These are phyloP conservation scores for Paraconiothyrium sp. DNA, from an alignment of 2,329 filamentous ascomycete genomes.

Conservation along the genomic window DNA sequence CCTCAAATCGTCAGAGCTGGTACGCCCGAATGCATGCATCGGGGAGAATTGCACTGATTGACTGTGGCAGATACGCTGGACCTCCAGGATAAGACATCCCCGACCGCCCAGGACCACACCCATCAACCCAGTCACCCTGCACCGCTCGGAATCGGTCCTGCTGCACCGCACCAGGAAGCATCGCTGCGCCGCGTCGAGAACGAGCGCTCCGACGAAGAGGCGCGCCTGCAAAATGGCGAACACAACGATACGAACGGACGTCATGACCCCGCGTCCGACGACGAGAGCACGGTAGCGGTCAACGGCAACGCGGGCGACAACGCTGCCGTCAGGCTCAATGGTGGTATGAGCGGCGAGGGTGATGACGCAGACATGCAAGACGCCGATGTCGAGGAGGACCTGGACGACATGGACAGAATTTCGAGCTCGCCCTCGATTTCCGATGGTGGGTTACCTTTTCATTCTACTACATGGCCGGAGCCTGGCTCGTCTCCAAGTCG, in stretches of 20 bases:
- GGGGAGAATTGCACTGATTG: conserved; percentile 4
- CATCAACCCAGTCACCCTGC: conserved; percentile 63
- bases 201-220: conserved; percentile 76
- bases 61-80: conserved; percentile 84
- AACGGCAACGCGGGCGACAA: conserved; percentile 36
- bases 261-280: conserved; percentile 67
- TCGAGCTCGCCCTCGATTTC: conserved; percentile 98
- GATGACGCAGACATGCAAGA: conserved; percentile 67
- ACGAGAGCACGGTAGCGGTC: conserved; percentile 55
- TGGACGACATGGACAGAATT: conserved; percentile 97
- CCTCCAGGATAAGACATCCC: conserved; percentile 83
- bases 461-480: conserved; percentile 49
- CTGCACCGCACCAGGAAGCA: conserved; percentile 85
- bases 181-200: conserved; percentile 82
- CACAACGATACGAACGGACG: conserved; percentile 53
- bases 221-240: conserved; percentile 66
- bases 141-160: conserved; percentile 62
- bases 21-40: conserved; percentile 39
- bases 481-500: conserved; percentile 55
- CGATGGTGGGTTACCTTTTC: conserved; percentile 79
- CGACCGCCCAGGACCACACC: conserved; percentile 84
- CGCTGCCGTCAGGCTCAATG: conserved; percentile 46
- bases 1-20: conserved; percentile 66
- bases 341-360: conserved; percentile 44
- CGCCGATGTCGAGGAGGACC: conserved; percentile 72